Evolutionary conservation across 75 land plant species (phyloP), one percentile per base, ranked within the genome.

Genomic region (Picea glauca): DNA sequence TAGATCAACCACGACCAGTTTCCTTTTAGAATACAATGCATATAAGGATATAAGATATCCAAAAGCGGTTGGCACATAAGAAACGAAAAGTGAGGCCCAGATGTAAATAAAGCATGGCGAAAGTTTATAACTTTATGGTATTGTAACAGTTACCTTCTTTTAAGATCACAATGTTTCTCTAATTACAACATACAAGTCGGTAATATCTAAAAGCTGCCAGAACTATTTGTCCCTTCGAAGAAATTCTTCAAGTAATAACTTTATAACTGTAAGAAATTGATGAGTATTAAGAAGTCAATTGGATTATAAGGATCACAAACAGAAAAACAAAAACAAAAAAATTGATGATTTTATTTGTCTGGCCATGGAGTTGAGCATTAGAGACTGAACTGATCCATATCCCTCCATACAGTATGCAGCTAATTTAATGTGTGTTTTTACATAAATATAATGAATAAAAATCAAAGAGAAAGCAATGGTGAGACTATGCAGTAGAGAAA

Each of bases 391-490:
- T 40, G 3, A 70, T 20, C 73, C 33, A 40, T 70, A n/a, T 70
- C 54, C 40, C 73, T 70, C 43, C 43, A 40, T 33, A 66, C 40
- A 50, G 56, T 43, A 20, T 70, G 74, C 74, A 70, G 17, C n/a
- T 70, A 7, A 38, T n/a, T 70, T 40, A n/a, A 43, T 70, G 2
- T 5, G 38, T 20, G 50, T 40, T 23, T 70, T 70, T 9, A 17
- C 43, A 70, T 11, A 40, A 70, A 70, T n/a, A 46, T 40, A 38
- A 70, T 43, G 74, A 43, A 70, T 43, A 70, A 70, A 70, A 20
- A n/a, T 13, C 17, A 12, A 38, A 70, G 50, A 8, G 9, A 70
- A 70, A 20, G 56, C 13, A 50, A 70, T 35, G 50, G 50, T 23
- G 23, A 43, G 54, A 70, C 50, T 43, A 70, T 18, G 43, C 21